Base-by-base conservation (phyloP, 2,329 filamentous ascomycete species). In the Myriosclerotinia duriaeana region DNA sequence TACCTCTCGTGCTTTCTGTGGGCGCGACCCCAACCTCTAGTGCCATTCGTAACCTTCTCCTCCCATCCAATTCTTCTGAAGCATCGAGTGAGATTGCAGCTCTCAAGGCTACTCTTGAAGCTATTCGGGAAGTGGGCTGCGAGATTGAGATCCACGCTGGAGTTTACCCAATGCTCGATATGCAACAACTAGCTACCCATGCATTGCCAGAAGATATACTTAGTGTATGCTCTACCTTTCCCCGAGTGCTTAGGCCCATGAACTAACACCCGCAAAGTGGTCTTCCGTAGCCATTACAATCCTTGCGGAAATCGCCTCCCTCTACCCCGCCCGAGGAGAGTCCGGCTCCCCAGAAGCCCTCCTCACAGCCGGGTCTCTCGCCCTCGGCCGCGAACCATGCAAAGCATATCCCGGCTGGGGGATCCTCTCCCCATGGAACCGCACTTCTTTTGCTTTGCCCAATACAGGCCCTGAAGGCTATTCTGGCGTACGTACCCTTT, bases 1-100 rank as follows among this genome's bases (percentile, higher is more conserved):
- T 60, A 34, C 71, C 73, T 3, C 76, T 84, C 20, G 80, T 87
- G 0, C 79, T 94, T 3, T 91, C 88, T 0, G 87, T 92, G 0
- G 91, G 91, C 7, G 91, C 91, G 0, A 92, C 91, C 22, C 91
- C 91, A 0, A 93, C 90, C 0, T 86, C 88, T 1, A 87, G 87
- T 0, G 83, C 87, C 12, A 80, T 89, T 36, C 86, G 90, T 73
- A 87, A 90, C 71, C 78, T 87, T 6, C 73, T 82, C 0, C 53
- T 72, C 53, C 52, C 63, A 5, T 22, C 56, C n/a, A 64, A 79
- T 66, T 65, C 70, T 15, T 26, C 53, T 4, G 70, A 70, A 59
- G 68, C 72, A 70, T 67, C 68, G 15, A 66, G 69, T n/a, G 77
- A 78, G 5, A 78, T 76, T 0, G 74, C 76, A 7, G 74, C 78